Evolutionary conservation across 148 eudicot species (phyloP), one percentile per base, ranked within the genome.

Genomic region (Nepenthes mirabilis): DNA sequence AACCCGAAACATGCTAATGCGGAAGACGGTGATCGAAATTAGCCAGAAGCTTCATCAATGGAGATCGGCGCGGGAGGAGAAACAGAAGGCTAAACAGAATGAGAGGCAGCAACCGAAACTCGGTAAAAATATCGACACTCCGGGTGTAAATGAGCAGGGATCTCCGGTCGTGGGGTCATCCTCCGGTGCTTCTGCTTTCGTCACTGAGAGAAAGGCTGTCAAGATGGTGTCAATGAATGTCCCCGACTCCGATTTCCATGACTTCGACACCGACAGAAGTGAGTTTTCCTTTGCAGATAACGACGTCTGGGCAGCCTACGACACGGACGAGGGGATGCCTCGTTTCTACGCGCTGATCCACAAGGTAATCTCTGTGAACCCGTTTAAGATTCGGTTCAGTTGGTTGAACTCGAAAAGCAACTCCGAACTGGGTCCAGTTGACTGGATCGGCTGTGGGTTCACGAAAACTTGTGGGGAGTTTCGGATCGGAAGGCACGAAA

Each of bases 271-370:
- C 33, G 83, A 79, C 50, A 72, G 90, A 59, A 51, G 76, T 11
- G 83, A 76, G 70, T 59, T 54, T 49, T 79, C 75, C 60, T 84
- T 84, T 40, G 66, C 50, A 36, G 83, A 77, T 33, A 74, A 76
- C 52, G 82, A 84, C 56, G 82, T 84, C 23, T 84, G 90, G 90
- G 83, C 90, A 59, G 72, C 73, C 40, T 84, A 84, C 68, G 90
- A 84, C 37, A 69, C 70, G 65, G 77, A 76, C 64, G 90, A 81
- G 68, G 90, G 90, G 43, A 84, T 84, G 90, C 90, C 90, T 11
- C 90, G 86, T 35, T 74, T 72, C 58, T 84, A 84, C 66, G 90
- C 80, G 14, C 14, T 84, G 57, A 64, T 84, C 43, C 77, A 72
- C 35, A 75, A 79, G 73, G 83, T 81, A 32, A 33, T 77, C 50